phyloP scores from a whole-genome alignment of 202 grass and related monocot genomes.

The Zoysia matrella region DNA sequence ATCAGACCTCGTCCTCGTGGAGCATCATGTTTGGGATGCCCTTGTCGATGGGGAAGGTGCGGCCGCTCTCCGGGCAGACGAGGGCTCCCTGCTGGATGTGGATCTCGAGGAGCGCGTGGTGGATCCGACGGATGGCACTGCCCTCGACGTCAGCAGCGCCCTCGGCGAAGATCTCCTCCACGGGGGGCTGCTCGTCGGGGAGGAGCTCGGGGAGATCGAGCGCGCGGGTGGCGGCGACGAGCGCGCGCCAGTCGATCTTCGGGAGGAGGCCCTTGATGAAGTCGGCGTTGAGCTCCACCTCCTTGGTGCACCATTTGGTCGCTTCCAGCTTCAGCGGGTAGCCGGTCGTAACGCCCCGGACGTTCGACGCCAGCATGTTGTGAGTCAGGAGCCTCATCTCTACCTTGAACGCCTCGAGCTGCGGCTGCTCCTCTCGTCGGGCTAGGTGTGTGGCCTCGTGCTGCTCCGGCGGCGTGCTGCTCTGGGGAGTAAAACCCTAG shows the following conservation, averaged over 20 bases:
- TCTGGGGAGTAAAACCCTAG: constrained; percentile 48
- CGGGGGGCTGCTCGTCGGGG: constrained; percentile 49
- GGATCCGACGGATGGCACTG: constrained; percentile 80
- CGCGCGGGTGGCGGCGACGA: constrained; percentile 56
- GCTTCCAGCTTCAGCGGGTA: constrained; percentile 82
- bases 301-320: constrained; percentile 74
- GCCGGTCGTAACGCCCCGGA: constrained; percentile 71
- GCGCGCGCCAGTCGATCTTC: constrained; percentile 90
- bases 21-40: constrained; percentile 99
- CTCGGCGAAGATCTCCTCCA: constrained; percentile 73
- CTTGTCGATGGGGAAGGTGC: constrained; percentile 89
- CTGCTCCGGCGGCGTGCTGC: neutral
- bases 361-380: constrained; percentile 89
- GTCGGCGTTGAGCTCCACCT: constrained; percentile 92
- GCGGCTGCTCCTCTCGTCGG: neutral
- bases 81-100: constrained; percentile 88
- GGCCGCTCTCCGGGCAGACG: constrained; percentile 80
- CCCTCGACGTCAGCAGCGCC: constrained; percentile 71
- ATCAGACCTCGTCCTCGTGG: constrained; percentile 90
- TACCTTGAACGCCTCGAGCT: neutral
- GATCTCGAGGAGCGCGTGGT: constrained; percentile 91
- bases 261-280: constrained; percentile 88
- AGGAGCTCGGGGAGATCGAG: constrained; percentile 67
- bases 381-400: constrained; percentile 93
- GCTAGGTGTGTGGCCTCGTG: neutral